These are phyloP conservation scores for Stagonosporopsis rhizophila DNA, from an alignment of 2,329 filamentous ascomycete genomes.

Conservation along the genomic window DNA sequence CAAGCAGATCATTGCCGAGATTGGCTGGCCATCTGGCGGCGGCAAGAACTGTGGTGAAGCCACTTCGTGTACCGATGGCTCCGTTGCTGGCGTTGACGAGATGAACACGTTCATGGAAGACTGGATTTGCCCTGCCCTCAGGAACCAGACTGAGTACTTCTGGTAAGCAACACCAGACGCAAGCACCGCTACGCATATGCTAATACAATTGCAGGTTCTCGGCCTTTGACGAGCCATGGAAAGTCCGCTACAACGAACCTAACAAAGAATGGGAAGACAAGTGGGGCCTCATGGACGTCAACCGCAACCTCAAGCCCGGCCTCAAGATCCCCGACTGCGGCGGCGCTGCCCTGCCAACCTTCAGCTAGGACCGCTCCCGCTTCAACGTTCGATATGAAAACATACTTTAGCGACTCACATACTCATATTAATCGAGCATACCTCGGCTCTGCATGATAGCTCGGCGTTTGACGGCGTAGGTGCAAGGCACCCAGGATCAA, in stretches of 20 bases:
- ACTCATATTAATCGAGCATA: slow-evolving; percentile 4
- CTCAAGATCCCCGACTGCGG: slow-evolving; percentile 87
- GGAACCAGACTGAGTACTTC: slow-evolving; percentile 89
- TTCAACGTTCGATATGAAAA: slow-evolving; percentile 15
- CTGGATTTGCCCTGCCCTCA: slow-evolving; percentile 82
- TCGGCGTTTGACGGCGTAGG: slow-evolving; percentile 32
- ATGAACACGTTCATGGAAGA: slow-evolving; percentile 86
- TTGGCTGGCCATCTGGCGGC: slow-evolving; percentile 86
- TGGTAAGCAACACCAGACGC: slow-evolving; percentile 66
- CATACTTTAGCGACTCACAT: slow-evolving; percentile 14
- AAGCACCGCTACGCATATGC: neutral
- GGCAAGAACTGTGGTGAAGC: slow-evolving; percentile 76
- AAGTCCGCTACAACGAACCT: slow-evolving; percentile 72
- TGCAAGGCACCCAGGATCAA: neutral
- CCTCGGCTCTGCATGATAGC: slow-evolving; percentile 28
- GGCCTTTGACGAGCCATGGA: slow-evolving; percentile 97
- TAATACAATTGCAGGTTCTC: slow-evolving; percentile 68
- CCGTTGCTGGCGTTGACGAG: slow-evolving; percentile 78
- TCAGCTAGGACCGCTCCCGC: slow-evolving; percentile 12
- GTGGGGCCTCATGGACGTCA: slow-evolving; percentile 89
- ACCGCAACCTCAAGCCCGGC: slow-evolving; percentile 82
- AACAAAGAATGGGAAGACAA: slow-evolving; percentile 86
- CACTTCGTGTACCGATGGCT: slow-evolving; percentile 66
- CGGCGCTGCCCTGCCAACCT: slow-evolving; percentile 63
- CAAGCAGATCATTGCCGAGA: slow-evolving; percentile 85